Evolutionary conservation across 371 early-diverging fungal genomes (phyloP).

Genomic region (Rhizopus microsporus): DNA sequence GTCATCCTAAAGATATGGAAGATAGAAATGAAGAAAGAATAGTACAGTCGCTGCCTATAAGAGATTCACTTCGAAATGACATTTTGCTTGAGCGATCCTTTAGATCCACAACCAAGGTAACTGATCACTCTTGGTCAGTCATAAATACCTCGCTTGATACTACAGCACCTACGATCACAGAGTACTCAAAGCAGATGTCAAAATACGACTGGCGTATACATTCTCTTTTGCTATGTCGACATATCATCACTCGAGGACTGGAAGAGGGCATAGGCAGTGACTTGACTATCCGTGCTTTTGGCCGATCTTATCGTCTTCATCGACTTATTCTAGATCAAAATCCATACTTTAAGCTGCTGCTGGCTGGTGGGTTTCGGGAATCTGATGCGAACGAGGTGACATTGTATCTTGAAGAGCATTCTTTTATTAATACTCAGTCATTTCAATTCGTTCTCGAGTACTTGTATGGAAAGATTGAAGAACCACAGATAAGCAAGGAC

Average conservation of each 20-base stretch:
- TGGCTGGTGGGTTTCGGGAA: conserved; percentile 60
- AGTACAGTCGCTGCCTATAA: background rate
- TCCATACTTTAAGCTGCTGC: conserved; percentile 52
- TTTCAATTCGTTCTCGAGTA: conserved; percentile 59
- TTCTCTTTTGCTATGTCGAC: conserved; percentile 45
- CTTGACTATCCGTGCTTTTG: conserved; percentile 54
- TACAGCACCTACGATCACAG: background rate
- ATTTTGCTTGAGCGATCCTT: background rate
- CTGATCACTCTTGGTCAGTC: conserved; percentile 21
- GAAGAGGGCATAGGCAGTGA: conserved; percentile 60
- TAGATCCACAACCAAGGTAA: conserved; percentile 21
- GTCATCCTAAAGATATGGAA: conserved; percentile 3
- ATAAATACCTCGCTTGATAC: background rate
- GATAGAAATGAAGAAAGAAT: background rate
- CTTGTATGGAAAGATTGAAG: conserved; percentile 46
- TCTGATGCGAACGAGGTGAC: conserved; percentile 36
- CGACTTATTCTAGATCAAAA: conserved; percentile 60
- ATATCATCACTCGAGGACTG: conserved; percentile 57
- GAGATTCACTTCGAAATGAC: background rate
- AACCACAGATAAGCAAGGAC: conserved; percentile 32
- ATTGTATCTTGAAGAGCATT: conserved; percentile 59
- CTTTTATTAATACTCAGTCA: conserved; percentile 55
- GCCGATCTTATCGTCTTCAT: conserved; percentile 55
- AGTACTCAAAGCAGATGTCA: background rate
- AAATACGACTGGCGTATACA: conserved; percentile 48